Conservation (phyloP, 2,329 filamentous ascomycete species). For the Ophiocordyceps camponoti-rufipedis region DNA sequence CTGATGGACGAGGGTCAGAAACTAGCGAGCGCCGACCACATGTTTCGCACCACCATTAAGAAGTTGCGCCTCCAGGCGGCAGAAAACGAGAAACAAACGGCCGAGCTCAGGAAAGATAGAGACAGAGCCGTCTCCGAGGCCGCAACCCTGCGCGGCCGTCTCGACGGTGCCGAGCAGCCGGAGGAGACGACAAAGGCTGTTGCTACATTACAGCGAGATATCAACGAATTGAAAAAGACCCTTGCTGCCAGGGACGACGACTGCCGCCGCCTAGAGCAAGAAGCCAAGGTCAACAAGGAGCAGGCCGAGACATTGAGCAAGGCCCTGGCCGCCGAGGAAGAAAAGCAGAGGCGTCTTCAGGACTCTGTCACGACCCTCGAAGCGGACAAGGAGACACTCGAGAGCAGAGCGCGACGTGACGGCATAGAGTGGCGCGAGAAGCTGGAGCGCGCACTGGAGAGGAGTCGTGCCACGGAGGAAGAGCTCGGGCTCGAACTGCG, state of each 20-base stretch:
- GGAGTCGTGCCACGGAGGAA: constrained; percentile 46
- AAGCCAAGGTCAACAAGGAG: constrained; percentile 49
- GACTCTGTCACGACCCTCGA: constrained; percentile 44
- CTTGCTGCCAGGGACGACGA: constrained; percentile 41
- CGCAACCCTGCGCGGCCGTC: constrained; percentile 24
- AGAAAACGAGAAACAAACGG: constrained; percentile 46
- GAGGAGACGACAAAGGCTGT: constrained; percentile 33
- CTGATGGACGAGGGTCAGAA: constrained; percentile 87
- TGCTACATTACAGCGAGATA: constrained; percentile 23
- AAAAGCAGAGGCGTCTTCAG: constrained; percentile 35
- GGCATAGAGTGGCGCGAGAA: constrained; percentile 57
- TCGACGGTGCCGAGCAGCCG: constrained; percentile 27
- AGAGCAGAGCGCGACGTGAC: constrained; percentile 52
- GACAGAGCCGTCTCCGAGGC: constrained; percentile 38
- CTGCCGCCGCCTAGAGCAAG: constrained; percentile 49
- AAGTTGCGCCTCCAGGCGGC: constrained; percentile 51
- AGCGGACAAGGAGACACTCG: constrained; percentile 59
- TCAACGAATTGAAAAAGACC: constrained; percentile 25
- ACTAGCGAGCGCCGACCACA: constrained; percentile 71
- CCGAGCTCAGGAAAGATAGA: constrained; percentile 37
- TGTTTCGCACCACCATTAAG: constrained; percentile 67
- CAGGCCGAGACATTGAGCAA: constrained; percentile 47
- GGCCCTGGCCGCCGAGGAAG: constrained; percentile 47
- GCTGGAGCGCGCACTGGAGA: constrained; percentile 54
- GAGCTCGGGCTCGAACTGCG: constrained; percentile 66